Evolutionary conservation across 1,284 basidiomycete species (phyloP).

Genomic region (Cystobasidiaceae sp.): DNA sequence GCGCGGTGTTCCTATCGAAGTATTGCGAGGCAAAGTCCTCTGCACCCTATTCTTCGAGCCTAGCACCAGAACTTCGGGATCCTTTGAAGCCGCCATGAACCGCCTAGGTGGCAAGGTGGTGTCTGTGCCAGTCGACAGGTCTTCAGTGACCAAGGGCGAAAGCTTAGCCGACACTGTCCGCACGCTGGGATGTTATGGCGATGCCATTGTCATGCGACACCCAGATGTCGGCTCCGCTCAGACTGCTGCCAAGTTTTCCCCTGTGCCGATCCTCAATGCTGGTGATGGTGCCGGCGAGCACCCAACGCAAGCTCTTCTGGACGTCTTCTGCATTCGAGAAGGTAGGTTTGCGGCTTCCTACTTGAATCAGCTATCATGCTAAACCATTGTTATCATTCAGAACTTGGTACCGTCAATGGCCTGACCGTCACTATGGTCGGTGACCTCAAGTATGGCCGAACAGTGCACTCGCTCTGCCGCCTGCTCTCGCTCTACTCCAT

Average conservation of each 20-base stretch:
- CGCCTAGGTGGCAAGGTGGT: conserved; percentile 94
- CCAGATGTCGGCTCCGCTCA: conserved; percentile 88
- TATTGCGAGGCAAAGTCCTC: conserved; percentile 84
- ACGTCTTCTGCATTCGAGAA: conserved; percentile 88
- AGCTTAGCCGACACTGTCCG: conserved; percentile 88
- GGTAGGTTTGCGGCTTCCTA: background rate
- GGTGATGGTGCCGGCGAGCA: conserved; percentile 98
- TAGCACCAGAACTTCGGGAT: conserved; percentile 88
- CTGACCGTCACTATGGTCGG: conserved; percentile 87
- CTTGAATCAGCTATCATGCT: background rate
- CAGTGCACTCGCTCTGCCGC: conserved; percentile 92
- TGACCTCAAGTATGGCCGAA: conserved; percentile 96
- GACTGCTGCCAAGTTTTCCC: conserved; percentile 85
- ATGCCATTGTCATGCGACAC: conserved; percentile 91
- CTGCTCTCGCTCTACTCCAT: conserved; percentile 79
- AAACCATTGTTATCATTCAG: conserved; percentile 53
- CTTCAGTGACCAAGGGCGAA: conserved; percentile 93
- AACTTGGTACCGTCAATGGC: conserved; percentile 96
- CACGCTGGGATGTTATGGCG: conserved; percentile 91
- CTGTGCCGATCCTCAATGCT: conserved; percentile 92
- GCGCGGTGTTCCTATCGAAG: conserved; percentile 79
- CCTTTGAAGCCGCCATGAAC: conserved; percentile 99
- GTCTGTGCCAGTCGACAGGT: conserved; percentile 70
- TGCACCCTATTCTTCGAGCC: conserved; percentile 98
- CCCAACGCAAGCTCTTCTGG: conserved; percentile 85